These are phyloP conservation scores for Globisporangium recalcitrans DNA, from an alignment of 352 stramenopile species.

Conservation along the genomic window DNA sequence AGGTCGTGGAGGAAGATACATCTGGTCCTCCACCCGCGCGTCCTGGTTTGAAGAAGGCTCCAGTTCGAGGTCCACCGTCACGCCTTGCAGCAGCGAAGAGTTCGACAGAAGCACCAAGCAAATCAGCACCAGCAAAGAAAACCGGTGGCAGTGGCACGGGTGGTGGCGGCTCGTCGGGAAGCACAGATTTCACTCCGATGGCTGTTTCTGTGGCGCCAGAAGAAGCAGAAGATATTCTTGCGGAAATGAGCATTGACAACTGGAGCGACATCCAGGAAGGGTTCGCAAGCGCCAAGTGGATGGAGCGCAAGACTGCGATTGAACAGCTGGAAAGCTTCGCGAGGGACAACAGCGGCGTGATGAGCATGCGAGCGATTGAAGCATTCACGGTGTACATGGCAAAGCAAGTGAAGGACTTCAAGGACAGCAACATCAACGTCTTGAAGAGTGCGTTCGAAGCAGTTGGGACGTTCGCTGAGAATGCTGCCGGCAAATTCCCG, in stretches of 20 bases:
- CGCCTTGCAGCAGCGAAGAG: conserved; percentile 46
- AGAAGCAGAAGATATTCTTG: conserved; percentile 59
- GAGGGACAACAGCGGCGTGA: conserved; percentile 36
- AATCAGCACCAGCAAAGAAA: conserved; percentile 27
- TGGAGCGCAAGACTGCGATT: conserved; percentile 74
- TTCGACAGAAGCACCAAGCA: conserved; percentile 20
- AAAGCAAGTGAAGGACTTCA: conserved; percentile 83
- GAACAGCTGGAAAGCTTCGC: conserved; percentile 62
- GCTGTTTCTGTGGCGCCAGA: conserved; percentile 54
- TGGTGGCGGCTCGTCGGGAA: conserved; percentile 12
- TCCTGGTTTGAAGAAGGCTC: conserved; percentile 31
- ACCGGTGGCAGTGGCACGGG: conserved; percentile 17
- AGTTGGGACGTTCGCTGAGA: conserved; percentile 64
- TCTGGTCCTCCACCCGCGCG: conserved; percentile 6
- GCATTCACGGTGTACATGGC: conserved; percentile 66
- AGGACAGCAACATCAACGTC: conserved; percentile 88
- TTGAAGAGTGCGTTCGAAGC: conserved; percentile 82
- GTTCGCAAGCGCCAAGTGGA: conserved; percentile 77
- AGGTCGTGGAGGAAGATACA: conserved; percentile 25
- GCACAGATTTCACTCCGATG: conserved; percentile 57
- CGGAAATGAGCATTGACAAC: conserved; percentile 50
- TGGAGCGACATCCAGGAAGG: conserved; percentile 50
- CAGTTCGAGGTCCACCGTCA: conserved; percentile 34
- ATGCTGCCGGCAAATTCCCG: conserved; percentile 52
- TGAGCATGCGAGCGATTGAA: conserved; percentile 67